Base-by-base conservation (phyloP, 1,139 yeast genomes). In the Diutina sp. region DNA sequence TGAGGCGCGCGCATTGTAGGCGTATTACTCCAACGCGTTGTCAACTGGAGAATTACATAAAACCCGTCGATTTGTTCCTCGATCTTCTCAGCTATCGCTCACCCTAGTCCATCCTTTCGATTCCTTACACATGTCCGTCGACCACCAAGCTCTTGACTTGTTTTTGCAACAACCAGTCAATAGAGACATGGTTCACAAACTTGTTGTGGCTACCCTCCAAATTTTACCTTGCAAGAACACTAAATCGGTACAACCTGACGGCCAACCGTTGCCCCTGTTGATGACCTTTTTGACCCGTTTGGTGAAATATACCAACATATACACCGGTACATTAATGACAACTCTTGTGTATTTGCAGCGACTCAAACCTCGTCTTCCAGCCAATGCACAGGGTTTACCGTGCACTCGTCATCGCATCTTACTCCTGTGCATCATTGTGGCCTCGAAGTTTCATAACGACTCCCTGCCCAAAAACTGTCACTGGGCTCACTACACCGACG, bases 401-500 rank as follows among this genome's bases (percentile, higher is more conserved):
- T 85, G 90, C 61, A 86, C 95, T 1, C 77, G 89, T 65, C 93
- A 87, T 68, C 76, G 95, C 65, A 84, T 87, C 59, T 82, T 87
- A 62, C 74, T 87, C 59, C 86, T 90, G 16, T 84, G 90, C 66
- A 71, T 87, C 63, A 85, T 87, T 58, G 75, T 87, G 60, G 80
- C 89, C 28, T 82, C 90, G 55, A 87, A 87, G 68, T 83, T 76
- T 69, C 87, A 84, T 72, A 86, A 86, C 69, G 95, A 87, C 66
- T 82, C 87, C 12, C 82, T 88, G 25, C 90, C 91, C 59, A 82
- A 85, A 65, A 87, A 86, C 69, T 73, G 75, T 62, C 90, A 86
- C 69, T 87, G 95, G 95, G 84, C 89, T 47, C 78, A 77, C 61
- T 84, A 85, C 69, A 84, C 91, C 21, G 90, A 86, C 63, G 90